A percentile compares a stretch with the other conserved stretches of the same genome.
Evolutionary conservation across 2,329 filamentous ascomycete genomes (phyloP).

Genomic region (Thielaviopsis populi): DNA sequence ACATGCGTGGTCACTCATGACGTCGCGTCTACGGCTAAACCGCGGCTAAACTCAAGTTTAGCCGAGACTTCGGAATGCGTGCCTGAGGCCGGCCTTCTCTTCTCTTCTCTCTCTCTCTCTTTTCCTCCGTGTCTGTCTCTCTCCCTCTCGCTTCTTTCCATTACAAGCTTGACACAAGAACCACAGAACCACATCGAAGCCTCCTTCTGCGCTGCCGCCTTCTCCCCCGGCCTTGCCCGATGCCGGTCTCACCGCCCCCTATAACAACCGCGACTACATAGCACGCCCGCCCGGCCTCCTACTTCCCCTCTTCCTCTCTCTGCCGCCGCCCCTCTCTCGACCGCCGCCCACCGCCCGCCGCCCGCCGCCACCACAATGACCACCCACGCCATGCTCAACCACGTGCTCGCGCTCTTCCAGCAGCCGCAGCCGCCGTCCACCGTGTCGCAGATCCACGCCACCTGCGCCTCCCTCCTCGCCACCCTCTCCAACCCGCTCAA

Average conservation of each 20-base stretch:
- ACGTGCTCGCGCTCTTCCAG: slow-evolving; percentile 46
- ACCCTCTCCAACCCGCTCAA: slow-evolving; percentile 62
- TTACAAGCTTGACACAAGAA: too few relatives aligned
- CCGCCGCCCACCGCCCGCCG: neutral
- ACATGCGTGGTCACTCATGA: neutral
- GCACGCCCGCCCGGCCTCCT: neutral
- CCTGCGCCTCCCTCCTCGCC: slow-evolving; percentile 51
- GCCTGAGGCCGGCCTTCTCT: neutral
- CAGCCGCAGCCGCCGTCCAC: slow-evolving; percentile 35
- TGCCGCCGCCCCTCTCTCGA: neutral
- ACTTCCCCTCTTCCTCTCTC: neutral
- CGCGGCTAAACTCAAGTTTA: neutral
- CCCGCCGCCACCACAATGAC: slow-evolving; percentile 35
- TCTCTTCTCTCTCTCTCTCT: too few relatives aligned
- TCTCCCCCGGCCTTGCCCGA: too few relatives aligned
- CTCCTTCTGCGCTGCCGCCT: too few relatives aligned
- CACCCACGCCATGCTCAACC: slow-evolving; percentile 47
- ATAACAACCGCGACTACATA: neutral
- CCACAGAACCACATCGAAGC: neutral
- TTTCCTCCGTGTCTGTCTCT: too few relatives aligned
- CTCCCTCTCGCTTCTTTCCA: too few relatives aligned
- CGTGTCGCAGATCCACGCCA: slow-evolving; percentile 45
- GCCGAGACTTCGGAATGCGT: neutral
- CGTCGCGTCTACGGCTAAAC: neutral
- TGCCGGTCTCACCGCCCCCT: too few relatives aligned